Conservation (phyloP, 306 rosid species). For the Vachellia collinsii region DNA sequence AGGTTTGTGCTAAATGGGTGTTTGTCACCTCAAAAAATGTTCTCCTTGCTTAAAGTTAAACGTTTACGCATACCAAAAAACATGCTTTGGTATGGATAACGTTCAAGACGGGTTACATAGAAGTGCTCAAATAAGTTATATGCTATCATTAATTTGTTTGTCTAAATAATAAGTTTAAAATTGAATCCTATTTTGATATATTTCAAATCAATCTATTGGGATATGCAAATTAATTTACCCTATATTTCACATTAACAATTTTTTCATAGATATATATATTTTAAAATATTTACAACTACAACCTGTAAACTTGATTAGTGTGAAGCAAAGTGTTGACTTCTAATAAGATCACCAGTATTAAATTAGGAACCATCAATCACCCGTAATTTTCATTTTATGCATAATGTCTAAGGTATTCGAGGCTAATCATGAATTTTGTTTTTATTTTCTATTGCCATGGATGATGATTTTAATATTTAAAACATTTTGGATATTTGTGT, state of each 20-base stretch:
- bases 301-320: background rate
- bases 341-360: background rate
- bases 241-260: background rate
- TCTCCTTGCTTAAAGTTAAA: background rate
- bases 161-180: background rate
- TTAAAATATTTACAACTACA: background rate
- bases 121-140: background rate
- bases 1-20: background rate
- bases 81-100: background rate
- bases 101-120: background rate
- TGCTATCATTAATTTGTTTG: background rate
- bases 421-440: background rate
- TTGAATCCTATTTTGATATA: background rate
- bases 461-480: no score
- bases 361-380: background rate
- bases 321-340: background rate
- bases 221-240: background rate
- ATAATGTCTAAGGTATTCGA: background rate
- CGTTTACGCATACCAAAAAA: no score
- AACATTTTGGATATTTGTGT: no score
- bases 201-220: background rate
- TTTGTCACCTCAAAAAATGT: background rate
- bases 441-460: no score
- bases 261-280: background rate
- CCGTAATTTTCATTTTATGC: background rate